Conservation (phyloP, 129 eudicot species). For the Solidago caesia region DNA sequence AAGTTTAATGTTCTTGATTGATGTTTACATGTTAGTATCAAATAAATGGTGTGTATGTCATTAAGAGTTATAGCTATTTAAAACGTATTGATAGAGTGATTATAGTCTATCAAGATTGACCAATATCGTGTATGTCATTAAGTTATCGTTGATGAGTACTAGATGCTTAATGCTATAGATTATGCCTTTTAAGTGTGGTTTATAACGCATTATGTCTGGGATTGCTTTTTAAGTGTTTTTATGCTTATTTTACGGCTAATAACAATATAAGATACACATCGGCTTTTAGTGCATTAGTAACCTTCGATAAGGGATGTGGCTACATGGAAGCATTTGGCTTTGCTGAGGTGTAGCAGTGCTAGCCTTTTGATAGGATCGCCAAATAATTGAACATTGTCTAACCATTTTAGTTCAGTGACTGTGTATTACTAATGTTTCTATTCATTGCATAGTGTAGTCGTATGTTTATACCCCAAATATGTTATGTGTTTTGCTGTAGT, state of each 20-base stretch:
- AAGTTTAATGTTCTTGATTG: slow-evolving; percentile 20
- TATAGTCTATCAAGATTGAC: no score
- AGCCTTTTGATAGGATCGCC: not conserved
- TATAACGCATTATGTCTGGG: no score
- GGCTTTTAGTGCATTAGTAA: no score
- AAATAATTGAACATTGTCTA: not conserved
- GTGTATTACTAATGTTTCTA: not conserved
- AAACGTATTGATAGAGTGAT: no score
- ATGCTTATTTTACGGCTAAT: no score
- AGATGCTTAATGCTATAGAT: no score
- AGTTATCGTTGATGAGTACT: no score
- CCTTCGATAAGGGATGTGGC: not conserved
- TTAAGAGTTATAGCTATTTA: not conserved
- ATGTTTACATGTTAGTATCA: not conserved
- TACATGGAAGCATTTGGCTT: not conserved
- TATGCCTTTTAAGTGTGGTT: no score
- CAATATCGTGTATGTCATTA: no score
- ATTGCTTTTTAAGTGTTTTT: no score
- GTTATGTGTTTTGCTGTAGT: not conserved
- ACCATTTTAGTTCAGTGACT: not conserved
- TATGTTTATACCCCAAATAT: not conserved
- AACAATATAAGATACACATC: no score
- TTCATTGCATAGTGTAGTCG: not conserved
- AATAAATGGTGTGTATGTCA: not conserved
- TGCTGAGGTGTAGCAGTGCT: slow-evolving; percentile 1